phyloP scores from a whole-genome alignment of 176 grass and related monocot genomes.

The Guadua angustifolia region DNA sequence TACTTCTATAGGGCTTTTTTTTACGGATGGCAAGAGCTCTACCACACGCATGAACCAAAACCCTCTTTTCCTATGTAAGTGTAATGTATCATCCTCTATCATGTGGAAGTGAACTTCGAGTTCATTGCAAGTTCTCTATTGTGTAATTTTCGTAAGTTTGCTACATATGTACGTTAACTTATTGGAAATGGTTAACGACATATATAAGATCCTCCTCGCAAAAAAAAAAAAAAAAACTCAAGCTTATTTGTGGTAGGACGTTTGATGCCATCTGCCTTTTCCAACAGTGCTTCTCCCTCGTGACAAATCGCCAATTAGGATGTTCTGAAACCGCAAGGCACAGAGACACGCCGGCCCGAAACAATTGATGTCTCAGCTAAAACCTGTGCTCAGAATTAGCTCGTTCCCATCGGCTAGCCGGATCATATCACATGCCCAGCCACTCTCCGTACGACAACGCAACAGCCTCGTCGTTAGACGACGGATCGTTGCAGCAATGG shows the following conservation, averaged over 20 bases:
- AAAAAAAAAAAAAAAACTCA: not conserved
- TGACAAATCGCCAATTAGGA: constrained; percentile 4
- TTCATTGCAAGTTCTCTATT: not conserved
- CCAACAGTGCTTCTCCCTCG: not conserved
- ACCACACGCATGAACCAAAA: not conserved
- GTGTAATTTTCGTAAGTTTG: not conserved
- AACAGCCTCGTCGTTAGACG: not conserved
- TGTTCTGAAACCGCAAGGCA: constrained; percentile 15
- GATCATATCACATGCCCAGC: not conserved
- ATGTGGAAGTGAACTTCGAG: not conserved
- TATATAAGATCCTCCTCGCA: not conserved
- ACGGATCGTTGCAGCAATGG: not conserved
- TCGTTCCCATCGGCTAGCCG: not conserved
- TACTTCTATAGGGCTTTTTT: not conserved
- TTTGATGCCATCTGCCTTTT: not conserved
- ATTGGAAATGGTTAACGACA: not conserved
- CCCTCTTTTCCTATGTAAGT: not conserved
- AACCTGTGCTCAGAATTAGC: not conserved
- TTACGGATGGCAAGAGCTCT: no score
- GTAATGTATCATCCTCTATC: not conserved
- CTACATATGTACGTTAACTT: not conserved
- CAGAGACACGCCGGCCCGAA: not conserved
- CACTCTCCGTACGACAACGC: constrained; percentile 10
- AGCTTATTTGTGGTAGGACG: not conserved
- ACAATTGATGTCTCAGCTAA: constrained; percentile 33